Percentiles rank a stretch among this genome's conserved stretches.
Evolutionary conservation across 192 early-diverging fungal species (phyloP).

Genomic region (Blastocladiella britannica): DNA sequence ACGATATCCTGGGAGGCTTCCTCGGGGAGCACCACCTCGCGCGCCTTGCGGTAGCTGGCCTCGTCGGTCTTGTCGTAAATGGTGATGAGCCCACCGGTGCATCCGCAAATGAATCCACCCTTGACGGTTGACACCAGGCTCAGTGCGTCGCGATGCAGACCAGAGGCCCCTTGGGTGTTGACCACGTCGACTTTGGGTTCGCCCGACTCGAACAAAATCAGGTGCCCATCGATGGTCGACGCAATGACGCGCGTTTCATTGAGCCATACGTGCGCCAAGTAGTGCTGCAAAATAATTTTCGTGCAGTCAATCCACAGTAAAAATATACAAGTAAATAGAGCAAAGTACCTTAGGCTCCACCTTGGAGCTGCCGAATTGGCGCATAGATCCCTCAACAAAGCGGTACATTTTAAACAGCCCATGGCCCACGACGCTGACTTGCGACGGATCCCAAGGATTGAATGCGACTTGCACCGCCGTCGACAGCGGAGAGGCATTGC

Average conservation of each 20-base stretch:
- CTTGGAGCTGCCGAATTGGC: constrained; percentile 18
- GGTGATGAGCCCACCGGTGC: constrained; percentile 12
- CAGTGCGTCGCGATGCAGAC: constrained; percentile 6
- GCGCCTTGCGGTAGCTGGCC: constrained; percentile 2
- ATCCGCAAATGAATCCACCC: constrained; percentile 24
- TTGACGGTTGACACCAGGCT: constrained; percentile 12
- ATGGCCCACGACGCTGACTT: constrained; percentile 26
- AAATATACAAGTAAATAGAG: constrained; percentile 1
- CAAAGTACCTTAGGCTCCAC: constrained; percentile 19
- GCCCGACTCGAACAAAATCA: constrained; percentile 28
- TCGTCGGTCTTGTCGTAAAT: constrained; percentile 24
- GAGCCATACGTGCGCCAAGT: constrained; percentile 25
- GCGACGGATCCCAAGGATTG: constrained; percentile 29
- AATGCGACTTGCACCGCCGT: constrained; percentile 22
- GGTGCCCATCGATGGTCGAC: constrained; percentile 26
- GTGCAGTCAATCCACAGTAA: too few species aligned
- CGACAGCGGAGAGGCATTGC: constrained; percentile 5
- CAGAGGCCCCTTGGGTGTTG: constrained; percentile 1
- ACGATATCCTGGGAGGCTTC: constrained; percentile 10
- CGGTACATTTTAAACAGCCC: constrained; percentile 31
- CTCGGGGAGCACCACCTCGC: constrained; percentile 1
- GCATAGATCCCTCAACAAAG: constrained; percentile 23
- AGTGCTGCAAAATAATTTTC: too few species aligned
- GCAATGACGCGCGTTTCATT: constrained; percentile 21
- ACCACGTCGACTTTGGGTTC: constrained; percentile 23